These are phyloP conservation scores for Salix dunnii DNA, from an alignment of 345 rosid species.

Conservation along the genomic window DNA sequence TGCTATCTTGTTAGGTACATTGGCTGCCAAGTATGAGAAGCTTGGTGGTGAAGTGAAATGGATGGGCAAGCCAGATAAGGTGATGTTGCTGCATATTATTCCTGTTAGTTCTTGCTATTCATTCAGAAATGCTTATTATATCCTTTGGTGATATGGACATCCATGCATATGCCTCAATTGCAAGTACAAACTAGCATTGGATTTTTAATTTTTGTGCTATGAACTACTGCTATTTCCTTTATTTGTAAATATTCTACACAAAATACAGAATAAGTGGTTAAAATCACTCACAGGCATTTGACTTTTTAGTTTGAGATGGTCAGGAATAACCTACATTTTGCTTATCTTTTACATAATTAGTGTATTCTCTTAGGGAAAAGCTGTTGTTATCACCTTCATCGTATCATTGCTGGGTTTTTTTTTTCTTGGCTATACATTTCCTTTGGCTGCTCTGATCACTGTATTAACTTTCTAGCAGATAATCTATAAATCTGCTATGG, in stretches of 20 bases:
- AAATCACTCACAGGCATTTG: background rate
- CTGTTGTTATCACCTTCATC: background rate
- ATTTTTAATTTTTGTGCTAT: background rate
- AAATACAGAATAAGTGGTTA: background rate
- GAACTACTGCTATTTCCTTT: background rate
- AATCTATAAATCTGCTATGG: slow-evolving; percentile 77
- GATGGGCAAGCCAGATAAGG: slow-evolving; percentile 98
- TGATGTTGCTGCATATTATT: slow-evolving; percentile 13
- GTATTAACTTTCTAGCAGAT: slow-evolving; percentile 38
- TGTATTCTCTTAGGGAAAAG: too few species aligned
- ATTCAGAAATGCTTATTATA: background rate
- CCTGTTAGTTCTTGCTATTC: background rate
- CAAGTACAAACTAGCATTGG: background rate
- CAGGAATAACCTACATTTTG: too few species aligned
- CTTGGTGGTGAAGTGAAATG: slow-evolving; percentile 91
- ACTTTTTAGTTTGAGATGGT: background rate
- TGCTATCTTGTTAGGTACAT: slow-evolving; percentile 42
- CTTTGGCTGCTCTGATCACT: background rate
- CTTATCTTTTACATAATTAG: too few species aligned
- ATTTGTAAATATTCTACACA: background rate
- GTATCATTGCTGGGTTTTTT: background rate
- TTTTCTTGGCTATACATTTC: background rate
- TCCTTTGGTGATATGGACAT: background rate
- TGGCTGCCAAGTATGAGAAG: slow-evolving; percentile 83
- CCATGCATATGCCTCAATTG: background rate